A percentile compares a stretch with the other conserved stretches of the same genome.
Evolutionary conservation across 164 flowering plant species (phyloP).

Genomic region (Chimonanthus salicifolius): DNA sequence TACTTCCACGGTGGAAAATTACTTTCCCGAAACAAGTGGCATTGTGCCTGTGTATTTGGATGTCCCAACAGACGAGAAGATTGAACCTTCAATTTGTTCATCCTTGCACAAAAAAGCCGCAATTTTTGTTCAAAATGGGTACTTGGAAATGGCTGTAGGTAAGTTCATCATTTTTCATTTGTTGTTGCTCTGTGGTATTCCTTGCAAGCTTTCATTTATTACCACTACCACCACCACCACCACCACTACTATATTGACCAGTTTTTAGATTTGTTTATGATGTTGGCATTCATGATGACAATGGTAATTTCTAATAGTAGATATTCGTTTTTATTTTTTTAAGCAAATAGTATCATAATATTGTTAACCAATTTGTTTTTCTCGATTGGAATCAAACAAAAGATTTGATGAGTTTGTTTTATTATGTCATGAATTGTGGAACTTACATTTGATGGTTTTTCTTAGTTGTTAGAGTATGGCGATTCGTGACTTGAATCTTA

Average conservation of each 20-base stretch:
- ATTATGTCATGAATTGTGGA: no score
- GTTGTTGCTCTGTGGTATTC: background rate
- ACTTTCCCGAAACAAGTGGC: constrained; percentile 5
- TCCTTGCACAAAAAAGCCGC: constrained; percentile 60
- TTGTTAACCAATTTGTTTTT: no score
- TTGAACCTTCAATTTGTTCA: constrained; percentile 17
- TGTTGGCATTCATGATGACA: background rate
- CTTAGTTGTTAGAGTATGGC: no score
- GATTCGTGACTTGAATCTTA: no score
- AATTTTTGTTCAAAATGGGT: constrained; percentile 59
- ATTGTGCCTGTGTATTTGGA: constrained; percentile 6
- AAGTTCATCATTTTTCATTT: constrained; percentile 5
- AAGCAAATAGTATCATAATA: no score
- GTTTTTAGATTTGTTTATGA: background rate
- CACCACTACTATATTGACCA: no score
- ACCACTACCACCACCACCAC: no score
- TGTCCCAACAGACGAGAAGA: constrained; percentile 6
- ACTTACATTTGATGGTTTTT: no score
- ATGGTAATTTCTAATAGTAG: no score
- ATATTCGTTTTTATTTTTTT: no score
- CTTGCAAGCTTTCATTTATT: background rate
- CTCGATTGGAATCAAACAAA: no score
- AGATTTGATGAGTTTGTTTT: no score
- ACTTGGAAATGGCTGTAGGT: constrained; percentile 55
- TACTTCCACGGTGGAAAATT: constrained; percentile 8